Evolutionary conservation across 768 basidiomycete genomes (phyloP), one percentile per base, ranked within the genome.

Genomic region (Leccinellum luteum): DNA sequence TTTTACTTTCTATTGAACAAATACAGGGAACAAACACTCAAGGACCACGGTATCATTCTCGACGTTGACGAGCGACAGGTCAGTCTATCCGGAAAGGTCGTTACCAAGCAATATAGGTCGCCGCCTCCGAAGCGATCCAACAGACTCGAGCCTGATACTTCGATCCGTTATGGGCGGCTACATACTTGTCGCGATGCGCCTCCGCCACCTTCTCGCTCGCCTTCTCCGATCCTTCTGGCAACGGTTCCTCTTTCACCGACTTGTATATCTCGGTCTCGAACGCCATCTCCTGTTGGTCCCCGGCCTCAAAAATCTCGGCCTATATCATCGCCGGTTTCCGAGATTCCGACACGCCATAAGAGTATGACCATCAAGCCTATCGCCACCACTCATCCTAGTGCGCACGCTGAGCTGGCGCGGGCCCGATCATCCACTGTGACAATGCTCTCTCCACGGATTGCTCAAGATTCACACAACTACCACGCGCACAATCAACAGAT

Each of bases 1-100:
- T 94, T 94, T 72, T 96, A 94, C 68, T 92, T 88, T 68, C 81
- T 96, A 35, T 81, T 96, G 19, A 77, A 83, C 41, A 82, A 82
- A 70, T 90, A 92, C 65, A 83, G 89, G 57, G 86, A 92, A 64
- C 84, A 82, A 55, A 75, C 76, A 1, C 74, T 85, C 64, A 76
- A 82, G 65, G 80, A 84, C 48, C 78, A 81, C 64, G 80, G 78
- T n/a, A 79, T 76, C 51, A 72, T 79, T 52, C 71, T 75, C 57
- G 71, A 76, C 49, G 48, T 67, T 10, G 73, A 74, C 57, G 63
- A 62, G 30, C 21, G 53, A 23, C 64, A 53, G 23, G 48, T 50
- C 28, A 58, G 52, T 52, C 32, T 59, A 13, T 62, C 61, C 1
- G 69, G 56, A 58, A 78, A 69, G 38, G 52, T 74, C 15, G 52